Base-by-base conservation (phyloP, 139 green algal species). In the Deuterostichococcus epilithicus region DNA sequence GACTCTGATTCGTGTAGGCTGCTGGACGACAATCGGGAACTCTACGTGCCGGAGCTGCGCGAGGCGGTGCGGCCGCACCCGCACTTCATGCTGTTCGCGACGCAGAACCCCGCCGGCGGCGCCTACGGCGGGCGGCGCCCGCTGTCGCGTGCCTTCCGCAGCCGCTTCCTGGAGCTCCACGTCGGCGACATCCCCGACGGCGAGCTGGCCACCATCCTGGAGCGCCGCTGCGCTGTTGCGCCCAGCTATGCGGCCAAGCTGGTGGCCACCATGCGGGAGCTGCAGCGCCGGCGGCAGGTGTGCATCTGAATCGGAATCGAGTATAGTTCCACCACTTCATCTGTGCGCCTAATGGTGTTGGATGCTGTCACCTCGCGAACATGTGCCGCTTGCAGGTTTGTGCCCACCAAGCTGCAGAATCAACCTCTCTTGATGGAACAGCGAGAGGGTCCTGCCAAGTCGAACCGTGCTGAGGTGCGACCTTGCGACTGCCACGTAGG, bases 11-110 rank as follows among this genome's bases (percentile, higher is more conserved):
- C 10, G 52, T 72, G 34, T 83, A 94, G 91, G 73, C 90, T 99
- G 78, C 88, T 99, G 72, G 96, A 99, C 79, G 96, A 98, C 86
- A 99, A 99, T 83, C 85, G 94, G 3, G 95, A 99, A 89, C 90
- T 99, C 72, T 97, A 95, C 79, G 90, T 99, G 32, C 94, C 96
- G 0, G 96, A 99, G 88, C 86, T 98, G 36, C 88, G 97, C 72
- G 92, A 97, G 87, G 91, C 89, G 28, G 88, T 99, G 32, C 86
- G 84, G 32, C 96, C 96, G 0, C 94, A 99, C 87, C 90, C 96
- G 0, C 90, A 97, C 87, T 99, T 99, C 86, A 97, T 99, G 93
- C 93, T 99, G 2, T 99, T 99, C 84, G 96, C 96, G 5, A 99
- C 96, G 4, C 93, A 99, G 81, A 99, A 99, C 86, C 96, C 96